These are phyloP conservation scores for Ascochyta clinopodiicola DNA, from an alignment of 2,329 filamentous ascomycete species.

Conservation along the genomic window DNA sequence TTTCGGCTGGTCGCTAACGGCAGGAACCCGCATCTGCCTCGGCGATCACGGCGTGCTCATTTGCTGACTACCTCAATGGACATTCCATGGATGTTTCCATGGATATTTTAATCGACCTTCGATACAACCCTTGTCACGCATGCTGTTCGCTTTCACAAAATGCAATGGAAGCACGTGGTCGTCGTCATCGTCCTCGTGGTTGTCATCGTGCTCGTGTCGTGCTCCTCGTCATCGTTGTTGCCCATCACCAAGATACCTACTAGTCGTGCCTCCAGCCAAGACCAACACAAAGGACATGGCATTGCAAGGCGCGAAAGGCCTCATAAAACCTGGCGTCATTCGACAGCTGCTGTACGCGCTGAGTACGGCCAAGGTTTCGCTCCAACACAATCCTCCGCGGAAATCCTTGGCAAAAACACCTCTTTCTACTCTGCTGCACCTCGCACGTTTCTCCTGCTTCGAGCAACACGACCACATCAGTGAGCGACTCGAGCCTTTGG, in stretches of 20 bases:
- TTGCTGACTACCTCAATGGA: background rate
- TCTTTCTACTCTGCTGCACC: background rate
- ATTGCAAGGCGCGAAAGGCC: conserved; percentile 3
- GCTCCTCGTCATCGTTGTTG: background rate
- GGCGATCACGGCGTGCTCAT: conserved; percentile 3
- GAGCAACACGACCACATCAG: background rate
- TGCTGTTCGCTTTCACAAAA: background rate
- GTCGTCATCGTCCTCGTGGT: no score
- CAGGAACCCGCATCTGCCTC: conserved; percentile 13
- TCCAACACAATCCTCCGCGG: background rate
- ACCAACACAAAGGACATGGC: background rate
- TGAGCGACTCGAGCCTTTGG: background rate
- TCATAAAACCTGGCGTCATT: background rate
- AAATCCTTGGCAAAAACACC: background rate
- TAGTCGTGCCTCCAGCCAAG: background rate
- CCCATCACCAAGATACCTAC: background rate
- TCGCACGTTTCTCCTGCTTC: background rate
- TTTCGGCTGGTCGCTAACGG: conserved; percentile 13
- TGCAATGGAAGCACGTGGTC: background rate
- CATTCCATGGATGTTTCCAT: no score
- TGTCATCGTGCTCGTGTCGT: no score
- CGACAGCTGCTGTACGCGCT: background rate
- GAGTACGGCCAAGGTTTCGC: background rate
- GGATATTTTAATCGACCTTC: no score
- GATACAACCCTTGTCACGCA: background rate